A percentile compares a stretch with the other conserved stretches of the same genome.
phyloP scores from a whole-genome alignment of 2,329 filamentous ascomycete species.

The Claviceps citrina region DNA sequence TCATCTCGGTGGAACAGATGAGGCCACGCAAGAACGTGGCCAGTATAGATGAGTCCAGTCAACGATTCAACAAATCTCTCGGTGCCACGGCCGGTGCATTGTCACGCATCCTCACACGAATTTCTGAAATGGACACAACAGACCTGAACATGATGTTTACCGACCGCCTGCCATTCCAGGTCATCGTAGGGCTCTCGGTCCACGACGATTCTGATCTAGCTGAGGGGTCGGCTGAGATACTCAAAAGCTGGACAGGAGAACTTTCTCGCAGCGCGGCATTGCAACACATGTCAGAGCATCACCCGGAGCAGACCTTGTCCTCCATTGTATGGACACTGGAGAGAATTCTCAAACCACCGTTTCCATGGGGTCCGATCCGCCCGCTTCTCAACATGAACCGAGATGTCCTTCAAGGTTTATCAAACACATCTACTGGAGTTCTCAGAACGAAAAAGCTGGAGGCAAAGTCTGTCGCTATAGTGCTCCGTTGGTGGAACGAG shows the following conservation, averaged over 20 bases:
- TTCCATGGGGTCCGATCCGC: slow-evolving; percentile 41
- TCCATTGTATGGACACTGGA: slow-evolving; percentile 29
- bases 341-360: slow-evolving; percentile 19
- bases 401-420: slow-evolving; percentile 41
- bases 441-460: slow-evolving; percentile 41
- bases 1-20: slow-evolving; percentile 66
- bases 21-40: slow-evolving; percentile 34
- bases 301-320: slow-evolving; percentile 25
- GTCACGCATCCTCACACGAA: slow-evolving; percentile 57
- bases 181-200: slow-evolving; percentile 65
- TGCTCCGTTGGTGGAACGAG: slow-evolving; percentile 68
- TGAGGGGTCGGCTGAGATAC: slow-evolving; percentile 62
- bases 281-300: slow-evolving; percentile 24
- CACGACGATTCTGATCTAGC: slow-evolving; percentile 68
- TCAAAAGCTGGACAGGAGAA: slow-evolving; percentile 69
- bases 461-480: slow-evolving; percentile 44
- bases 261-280: slow-evolving; percentile 26
- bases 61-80: slow-evolving; percentile 68
- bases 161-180: slow-evolving; percentile 51
- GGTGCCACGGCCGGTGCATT: slow-evolving; percentile 41
- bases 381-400: slow-evolving; percentile 41
- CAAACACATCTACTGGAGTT: slow-evolving; percentile 40
- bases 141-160: slow-evolving; percentile 57
- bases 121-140: slow-evolving; percentile 58
- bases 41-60: slow-evolving; percentile 22